A percentile compares a stretch with the other conserved stretches of the same genome.
Conservation (phyloP, 768 basidiomycete species). For the Tubosaeta brunneosetosa region DNA sequence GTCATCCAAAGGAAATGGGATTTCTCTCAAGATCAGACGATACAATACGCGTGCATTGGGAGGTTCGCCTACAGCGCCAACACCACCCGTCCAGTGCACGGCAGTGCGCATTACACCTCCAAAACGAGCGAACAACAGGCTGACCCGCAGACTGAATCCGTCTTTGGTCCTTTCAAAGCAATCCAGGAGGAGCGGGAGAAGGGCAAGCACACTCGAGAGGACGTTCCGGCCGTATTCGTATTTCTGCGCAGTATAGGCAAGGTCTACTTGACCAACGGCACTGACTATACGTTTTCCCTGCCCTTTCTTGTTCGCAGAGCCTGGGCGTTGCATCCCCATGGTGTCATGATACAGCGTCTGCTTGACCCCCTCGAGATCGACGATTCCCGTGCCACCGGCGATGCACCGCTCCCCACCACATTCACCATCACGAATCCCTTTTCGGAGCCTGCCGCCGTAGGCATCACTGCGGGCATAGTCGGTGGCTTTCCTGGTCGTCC, state of each 20-base stretch:
- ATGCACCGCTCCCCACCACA: conserved; percentile 70
- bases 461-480: conserved; percentile 57
- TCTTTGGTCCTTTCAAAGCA: conserved; percentile 43
- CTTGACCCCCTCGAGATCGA: conserved; percentile 62
- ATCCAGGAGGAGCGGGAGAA: conserved; percentile 37
- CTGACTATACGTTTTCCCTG: conserved; percentile 71
- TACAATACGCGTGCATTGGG: conserved; percentile 80
- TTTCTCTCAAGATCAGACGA: conserved; percentile 65
- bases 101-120: conserved; percentile 28
- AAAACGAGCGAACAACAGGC: conserved; percentile 12
- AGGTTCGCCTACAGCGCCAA: conserved; percentile 53
- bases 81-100: conserved; percentile 21
- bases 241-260: conserved; percentile 73
- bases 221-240: conserved; percentile 63
- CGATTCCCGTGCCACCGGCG: conserved; percentile 62
- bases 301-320: conserved; percentile 78
- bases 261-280: conserved; percentile 65
- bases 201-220: conserved; percentile 31
- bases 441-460: conserved; percentile 67
- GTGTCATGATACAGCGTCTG: conserved; percentile 72
- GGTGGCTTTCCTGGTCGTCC: conserved; percentile 36
- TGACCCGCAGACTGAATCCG: conserved; percentile 19
- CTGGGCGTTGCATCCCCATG: conserved; percentile 76
- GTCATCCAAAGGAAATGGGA: conserved; percentile 70
- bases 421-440: conserved; percentile 77